Base-by-base conservation (phyloP, 345 rosid species). In the Sonneratia caseolaris region DNA sequence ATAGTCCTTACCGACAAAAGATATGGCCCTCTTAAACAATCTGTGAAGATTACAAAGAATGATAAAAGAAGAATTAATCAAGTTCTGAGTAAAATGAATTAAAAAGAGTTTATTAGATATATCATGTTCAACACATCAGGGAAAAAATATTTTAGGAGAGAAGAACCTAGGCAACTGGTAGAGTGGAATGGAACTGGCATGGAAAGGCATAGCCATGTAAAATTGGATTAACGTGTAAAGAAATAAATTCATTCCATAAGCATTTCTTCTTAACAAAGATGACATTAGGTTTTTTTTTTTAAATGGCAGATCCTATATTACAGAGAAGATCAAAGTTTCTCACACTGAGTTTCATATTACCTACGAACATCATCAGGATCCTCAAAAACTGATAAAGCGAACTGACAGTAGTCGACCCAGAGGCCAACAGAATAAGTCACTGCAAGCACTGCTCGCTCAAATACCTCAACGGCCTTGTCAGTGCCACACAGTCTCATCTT, bases 1-100 rank as follows among this genome's bases (percentile, higher is more conserved):
- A 79, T 86, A 93, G 81, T 93, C 96, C 75, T 91, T 93, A 78
- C 96, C 97, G 72, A 91, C 88, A 85, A 88, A 84, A 11, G 93
- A 88, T 71, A 93, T 62, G 18, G 81, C 92, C 77, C 96, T 87
- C 76, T 77, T 85, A 82, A 89, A 93, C 77, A 91, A 81, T 79
- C 97, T 93, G 89, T 71, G 27, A 59, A 37, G 37, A 69, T 67
- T 10, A 45, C n/a, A 43, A 69, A 38, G n/a, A 37, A 62, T 51
- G 37, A 69, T 49, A 27, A 69, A n/a, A 22, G 18, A 48, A 13
- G 37, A 45, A 47, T 14, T 18, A 49, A 37, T 32, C 57, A 43
- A 11, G 22, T 6, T 43, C 32, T 21, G 6, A 69, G 61, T 55
- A 16, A 69, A 67, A 22, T 16, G 37, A 19, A 21, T 70, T 57